These are phyloP conservation scores for Solidago caesia DNA, from an alignment of 129 eudicot genomes.

Conservation along the genomic window DNA sequence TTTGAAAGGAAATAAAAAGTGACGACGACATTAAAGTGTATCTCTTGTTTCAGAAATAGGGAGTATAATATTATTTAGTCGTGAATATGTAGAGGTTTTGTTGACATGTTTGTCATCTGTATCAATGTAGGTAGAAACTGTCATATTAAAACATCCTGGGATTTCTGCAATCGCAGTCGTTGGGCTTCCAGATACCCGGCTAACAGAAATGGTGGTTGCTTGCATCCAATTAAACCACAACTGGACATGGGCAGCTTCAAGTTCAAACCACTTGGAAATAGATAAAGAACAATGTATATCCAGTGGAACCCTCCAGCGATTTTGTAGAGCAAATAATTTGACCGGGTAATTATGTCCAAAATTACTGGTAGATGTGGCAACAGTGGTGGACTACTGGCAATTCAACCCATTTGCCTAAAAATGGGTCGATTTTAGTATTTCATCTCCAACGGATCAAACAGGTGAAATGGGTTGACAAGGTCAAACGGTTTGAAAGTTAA, in stretches of 20 bases:
- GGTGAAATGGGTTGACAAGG: no score
- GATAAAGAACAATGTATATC: conserved; percentile 35
- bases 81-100: neutral
- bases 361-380: neutral
- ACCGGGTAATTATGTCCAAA: conserved; percentile 48
- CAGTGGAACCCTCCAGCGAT: conserved; percentile 50
- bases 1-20: neutral
- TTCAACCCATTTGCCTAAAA: neutral
- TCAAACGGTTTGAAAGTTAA: no score
- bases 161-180: conserved; percentile 48
- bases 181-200: conserved; percentile 69
- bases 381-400: no score
- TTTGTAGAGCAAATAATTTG: conserved; percentile 58
- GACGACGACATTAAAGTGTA: conserved; percentile 1
- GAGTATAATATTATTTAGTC: neutral
- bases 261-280: conserved; percentile 16
- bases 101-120: neutral
- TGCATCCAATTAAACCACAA: conserved; percentile 51
- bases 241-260: conserved; percentile 62
- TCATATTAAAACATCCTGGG: conserved; percentile 77
- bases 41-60: neutral
- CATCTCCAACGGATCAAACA: no score
- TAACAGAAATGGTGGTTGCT: conserved; percentile 78
- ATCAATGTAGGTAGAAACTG: conserved; percentile 55
- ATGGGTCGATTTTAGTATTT: neutral